These are phyloP conservation scores for Dichomitus squalens DNA, from an alignment of 1,284 basidiomycete species.

Conservation along the genomic window DNA sequence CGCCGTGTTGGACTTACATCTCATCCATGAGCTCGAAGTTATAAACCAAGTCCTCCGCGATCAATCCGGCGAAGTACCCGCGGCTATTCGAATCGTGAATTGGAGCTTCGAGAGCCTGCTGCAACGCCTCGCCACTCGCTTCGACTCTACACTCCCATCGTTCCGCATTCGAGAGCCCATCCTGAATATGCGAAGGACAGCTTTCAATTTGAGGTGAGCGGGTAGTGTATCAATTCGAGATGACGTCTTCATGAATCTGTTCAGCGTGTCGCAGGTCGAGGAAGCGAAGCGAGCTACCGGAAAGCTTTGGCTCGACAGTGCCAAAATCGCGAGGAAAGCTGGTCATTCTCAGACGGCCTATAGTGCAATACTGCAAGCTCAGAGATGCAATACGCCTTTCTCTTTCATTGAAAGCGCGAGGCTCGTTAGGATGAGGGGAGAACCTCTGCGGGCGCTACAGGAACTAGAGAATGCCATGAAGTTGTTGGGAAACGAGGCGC, in stretches of 20 bases:
- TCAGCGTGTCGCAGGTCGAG: neutral
- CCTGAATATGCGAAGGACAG: constrained; percentile 88
- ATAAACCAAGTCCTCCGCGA: constrained; percentile 54
- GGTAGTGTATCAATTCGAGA: constrained; percentile 1
- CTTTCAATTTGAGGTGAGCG: constrained; percentile 71
- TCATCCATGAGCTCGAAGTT: constrained; percentile 86
- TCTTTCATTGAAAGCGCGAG: constrained; percentile 94
- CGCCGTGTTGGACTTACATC: constrained; percentile 84
- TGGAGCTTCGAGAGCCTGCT: constrained; percentile 39
- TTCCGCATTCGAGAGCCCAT: constrained; percentile 93
- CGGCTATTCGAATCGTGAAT: constrained; percentile 2
- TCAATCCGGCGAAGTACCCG: constrained; percentile 16
- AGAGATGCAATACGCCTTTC: constrained; percentile 74
- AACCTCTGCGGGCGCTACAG: constrained; percentile 85
- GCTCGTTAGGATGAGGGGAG: constrained; percentile 79
- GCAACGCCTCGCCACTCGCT: constrained; percentile 56
- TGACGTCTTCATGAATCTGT: neutral
- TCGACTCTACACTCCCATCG: constrained; percentile 83
- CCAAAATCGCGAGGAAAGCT: constrained; percentile 94
- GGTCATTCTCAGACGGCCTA: constrained; percentile 97
- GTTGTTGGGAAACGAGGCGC: constrained; percentile 6
- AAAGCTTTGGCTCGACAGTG: constrained; percentile 88
- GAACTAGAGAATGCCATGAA: constrained; percentile 84
- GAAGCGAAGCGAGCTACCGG: constrained; percentile 59
- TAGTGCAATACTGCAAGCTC: constrained; percentile 92